A percentile compares a stretch with the other conserved stretches of the same genome.
Evolutionary conservation across 2,329 filamentous ascomycete genomes (phyloP).

Genomic region (Podosphaera fusca): DNA sequence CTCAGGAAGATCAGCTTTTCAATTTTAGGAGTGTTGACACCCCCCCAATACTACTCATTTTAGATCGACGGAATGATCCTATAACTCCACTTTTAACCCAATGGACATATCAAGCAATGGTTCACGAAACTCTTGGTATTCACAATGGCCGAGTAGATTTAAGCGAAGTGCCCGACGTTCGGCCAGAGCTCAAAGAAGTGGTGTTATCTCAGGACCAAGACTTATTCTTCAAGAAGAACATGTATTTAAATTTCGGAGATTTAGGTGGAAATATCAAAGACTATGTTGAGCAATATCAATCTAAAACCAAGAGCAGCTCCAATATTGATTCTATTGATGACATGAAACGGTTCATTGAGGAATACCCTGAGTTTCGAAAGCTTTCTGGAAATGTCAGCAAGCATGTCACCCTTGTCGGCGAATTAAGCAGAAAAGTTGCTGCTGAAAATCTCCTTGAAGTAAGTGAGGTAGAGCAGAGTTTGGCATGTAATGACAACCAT

Average conservation of each 20-base stretch:
- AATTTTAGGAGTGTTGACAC: conserved; percentile 92
- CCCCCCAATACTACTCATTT: conserved; percentile 68
- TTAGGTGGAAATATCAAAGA: conserved; percentile 92
- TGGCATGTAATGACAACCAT: conserved; percentile 94
- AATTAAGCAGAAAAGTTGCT: conserved; percentile 70
- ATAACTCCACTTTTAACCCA: conserved; percentile 86
- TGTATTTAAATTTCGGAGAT: conserved; percentile 95
- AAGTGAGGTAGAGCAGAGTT: conserved; percentile 85
- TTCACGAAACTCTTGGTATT: conserved; percentile 85
- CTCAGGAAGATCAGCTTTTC: conserved; percentile 88
- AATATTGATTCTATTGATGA: conserved; percentile 94
- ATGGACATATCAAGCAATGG: conserved; percentile 99
- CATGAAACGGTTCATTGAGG: conserved; percentile 98
- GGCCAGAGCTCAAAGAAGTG: conserved; percentile 77
- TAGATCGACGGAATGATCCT: conserved; percentile 84
- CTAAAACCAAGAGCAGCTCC: conserved; percentile 86
- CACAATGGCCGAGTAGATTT: conserved; percentile 86
- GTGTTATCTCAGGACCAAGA: conserved; percentile 93
- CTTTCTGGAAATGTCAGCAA: conserved; percentile 96
- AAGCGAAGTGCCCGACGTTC: conserved; percentile 58
- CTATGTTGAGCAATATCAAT: conserved; percentile 94
- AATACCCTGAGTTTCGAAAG: conserved; percentile 94
- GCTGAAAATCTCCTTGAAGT: conserved; percentile 81
- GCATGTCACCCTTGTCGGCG: conserved; percentile 85
- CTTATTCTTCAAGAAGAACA: conserved; percentile 96